Base-by-base conservation (phyloP, 495 filamentous ascomycete species). In the Extremus antarcticus region DNA sequence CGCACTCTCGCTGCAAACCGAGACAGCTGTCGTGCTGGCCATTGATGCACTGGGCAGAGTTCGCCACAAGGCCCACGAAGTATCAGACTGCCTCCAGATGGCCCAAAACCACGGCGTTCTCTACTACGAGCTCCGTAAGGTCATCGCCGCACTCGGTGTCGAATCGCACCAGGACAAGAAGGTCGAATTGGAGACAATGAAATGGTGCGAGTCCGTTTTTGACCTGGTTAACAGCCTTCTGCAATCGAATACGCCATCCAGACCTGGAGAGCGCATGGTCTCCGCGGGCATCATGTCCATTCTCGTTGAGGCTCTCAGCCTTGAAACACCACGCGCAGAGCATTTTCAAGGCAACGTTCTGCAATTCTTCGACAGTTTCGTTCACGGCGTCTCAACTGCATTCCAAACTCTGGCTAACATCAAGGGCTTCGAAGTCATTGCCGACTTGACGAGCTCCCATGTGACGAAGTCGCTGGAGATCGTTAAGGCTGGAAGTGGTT, bases 31-130 rank as follows among this genome's bases (percentile, higher is more conserved):
- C 3, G 72, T 97, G 25, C 74, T 80, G 39, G 78, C 88, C 0
- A 70, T 99, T 39, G 90, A 95, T 68, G 85, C 87, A 9, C 75
- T 97, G 41, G 77, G 84, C 11, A 84, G 85, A 62, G 85, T 91
- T 55, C 86, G 88, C 57, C 65, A 73, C 53, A 92, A 87, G 63
- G 76, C 85, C 20, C 65, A 78, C 17, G 94, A 99, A 59, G 84
- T 97, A 16, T 82, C 86, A 56, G 78, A 87, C 49, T 90, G 91
- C 25, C 72, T 99, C 21, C 91, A 85, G 64, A 85, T 90, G 53
- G 92, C 92, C 67, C 89, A 95, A 51, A 97, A 90, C 64, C 94
- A 99, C 61, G 94, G 94, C 15, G 83, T 97, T 16, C 77, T 99
- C n/a, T 83, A 95, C 65, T 96, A 97, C 65, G 76, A 94, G 55